A percentile compares a stretch with the other conserved stretches of the same genome.
phyloP scores from a whole-genome alignment of 108 stramenopile genomes.

The Aurantiochytrium sp. region DNA sequence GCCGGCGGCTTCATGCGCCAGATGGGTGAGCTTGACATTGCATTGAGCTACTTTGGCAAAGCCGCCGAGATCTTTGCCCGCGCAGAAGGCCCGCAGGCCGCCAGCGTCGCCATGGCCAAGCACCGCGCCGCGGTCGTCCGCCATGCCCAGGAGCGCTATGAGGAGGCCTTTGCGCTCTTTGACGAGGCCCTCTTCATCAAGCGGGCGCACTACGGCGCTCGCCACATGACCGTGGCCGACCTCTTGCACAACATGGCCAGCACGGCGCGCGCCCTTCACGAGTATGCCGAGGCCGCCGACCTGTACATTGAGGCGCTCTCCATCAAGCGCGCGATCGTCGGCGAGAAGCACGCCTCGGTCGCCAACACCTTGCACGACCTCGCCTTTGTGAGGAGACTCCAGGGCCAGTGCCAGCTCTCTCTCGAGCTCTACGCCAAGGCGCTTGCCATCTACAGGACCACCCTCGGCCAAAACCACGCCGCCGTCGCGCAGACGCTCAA shows the following conservation, averaged over 20 bases:
- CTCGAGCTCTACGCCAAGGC: background rate
- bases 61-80: background rate
- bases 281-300: background rate
- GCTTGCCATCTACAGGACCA: background rate
- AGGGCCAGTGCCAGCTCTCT: background rate
- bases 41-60: background rate
- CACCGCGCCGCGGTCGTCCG: background rate
- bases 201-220: background rate
- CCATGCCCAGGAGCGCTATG: background rate
- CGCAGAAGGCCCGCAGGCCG: background rate
- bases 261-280: background rate
- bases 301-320: background rate
- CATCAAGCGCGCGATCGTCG: background rate
- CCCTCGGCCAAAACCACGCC: background rate
- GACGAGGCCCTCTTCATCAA: background rate
- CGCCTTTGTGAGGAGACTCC: background rate
- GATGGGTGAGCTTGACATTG: background rate
- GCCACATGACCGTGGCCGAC: background rate
- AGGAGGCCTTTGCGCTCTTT: background rate
- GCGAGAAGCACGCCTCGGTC: background rate
- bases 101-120: background rate
- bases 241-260: background rate
- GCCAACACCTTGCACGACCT: background rate
- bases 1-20: background rate
- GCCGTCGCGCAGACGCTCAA: background rate